A percentile compares a stretch with the other conserved stretches of the same genome.
Evolutionary conservation across 768 basidiomycete species (phyloP).

Genomic region (Cystobasidiopsis lactophilus): DNA sequence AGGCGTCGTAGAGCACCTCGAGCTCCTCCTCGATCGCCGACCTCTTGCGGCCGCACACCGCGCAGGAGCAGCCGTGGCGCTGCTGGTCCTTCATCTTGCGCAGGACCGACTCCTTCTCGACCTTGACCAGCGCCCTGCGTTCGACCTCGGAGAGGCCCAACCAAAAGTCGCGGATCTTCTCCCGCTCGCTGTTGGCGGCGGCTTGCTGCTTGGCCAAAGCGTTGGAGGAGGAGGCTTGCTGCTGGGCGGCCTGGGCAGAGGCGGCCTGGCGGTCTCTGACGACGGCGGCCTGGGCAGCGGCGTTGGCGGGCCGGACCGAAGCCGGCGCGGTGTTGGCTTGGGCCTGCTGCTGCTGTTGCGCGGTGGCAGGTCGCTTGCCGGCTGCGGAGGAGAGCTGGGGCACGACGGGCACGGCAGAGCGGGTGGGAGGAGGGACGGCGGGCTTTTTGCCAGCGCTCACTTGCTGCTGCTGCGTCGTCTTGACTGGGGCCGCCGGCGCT

Average conservation of each 20-base stretch:
- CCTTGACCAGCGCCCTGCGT: conserved; percentile 71
- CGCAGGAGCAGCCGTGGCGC: conserved; percentile 84
- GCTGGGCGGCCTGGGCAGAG: conserved; percentile 2
- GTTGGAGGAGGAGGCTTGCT: not conserved
- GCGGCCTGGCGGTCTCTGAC: not conserved
- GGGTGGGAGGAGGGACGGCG: not conserved
- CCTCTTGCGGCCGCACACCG: conserved; percentile 93
- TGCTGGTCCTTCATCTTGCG: conserved; percentile 99
- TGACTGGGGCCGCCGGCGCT: not conserved
- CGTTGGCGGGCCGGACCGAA: conserved; percentile 7
- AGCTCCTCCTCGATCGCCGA: conserved; percentile 89
- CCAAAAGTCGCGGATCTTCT: conserved; percentile 97
- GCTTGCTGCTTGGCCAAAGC: not conserved
- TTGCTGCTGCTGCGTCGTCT: not conserved
- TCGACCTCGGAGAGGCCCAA: conserved; percentile 72
- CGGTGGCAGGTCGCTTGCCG: not conserved
- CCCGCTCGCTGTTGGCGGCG: conserved; percentile 38
- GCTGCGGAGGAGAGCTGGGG: not conserved
- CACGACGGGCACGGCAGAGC: conserved; percentile 1
- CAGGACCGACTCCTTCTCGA: conserved; percentile 93
- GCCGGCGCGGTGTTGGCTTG: conserved; percentile 6
- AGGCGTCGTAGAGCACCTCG: conserved; percentile 99
- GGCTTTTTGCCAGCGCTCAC: not conserved
- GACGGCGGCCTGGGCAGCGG: conserved; percentile 10
- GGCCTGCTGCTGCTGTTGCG: conserved; percentile 5